Conservation (phyloP, 1,284 basidiomycete genomes). For the Moesziomyces parantarcticus region DNA sequence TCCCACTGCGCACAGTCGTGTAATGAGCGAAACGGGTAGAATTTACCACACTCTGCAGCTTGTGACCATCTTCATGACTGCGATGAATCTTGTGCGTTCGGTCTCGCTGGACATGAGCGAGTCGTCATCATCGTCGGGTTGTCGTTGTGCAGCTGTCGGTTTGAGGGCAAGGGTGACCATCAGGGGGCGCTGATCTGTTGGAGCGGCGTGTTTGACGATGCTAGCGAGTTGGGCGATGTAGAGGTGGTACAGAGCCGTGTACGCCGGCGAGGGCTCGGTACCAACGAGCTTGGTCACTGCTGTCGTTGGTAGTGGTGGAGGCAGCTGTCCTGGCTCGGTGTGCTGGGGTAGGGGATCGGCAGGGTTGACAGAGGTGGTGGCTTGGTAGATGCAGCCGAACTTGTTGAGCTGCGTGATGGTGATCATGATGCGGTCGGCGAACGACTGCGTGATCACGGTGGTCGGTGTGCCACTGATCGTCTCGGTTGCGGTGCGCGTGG, state of each 20-base stretch:
- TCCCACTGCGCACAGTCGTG: not conserved
- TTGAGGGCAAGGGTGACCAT: slow-evolving; percentile 45
- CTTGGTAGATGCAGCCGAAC: slow-evolving; percentile 50
- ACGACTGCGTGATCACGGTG: slow-evolving; percentile 42
- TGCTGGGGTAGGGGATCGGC: not conserved
- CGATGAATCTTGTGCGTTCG: slow-evolving; percentile 76
- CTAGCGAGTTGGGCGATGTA: slow-evolving; percentile 88
- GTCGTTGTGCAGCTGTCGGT: not conserved
- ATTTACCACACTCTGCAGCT: slow-evolving; percentile 64
- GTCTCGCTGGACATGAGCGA: slow-evolving; percentile 70
- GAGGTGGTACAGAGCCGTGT: slow-evolving; percentile 79
- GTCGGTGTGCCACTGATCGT: slow-evolving; percentile 22
- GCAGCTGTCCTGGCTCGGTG: slow-evolving; percentile 2
- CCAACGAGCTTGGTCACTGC: slow-evolving; percentile 82
- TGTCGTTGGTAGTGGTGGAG: slow-evolving; percentile 78
- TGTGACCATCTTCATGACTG: slow-evolving; percentile 76
- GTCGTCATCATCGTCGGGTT: slow-evolving; percentile 66
- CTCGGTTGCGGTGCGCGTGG: slow-evolving; percentile 8
- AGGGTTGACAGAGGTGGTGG: slow-evolving; percentile 10
- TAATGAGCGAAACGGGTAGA: too few species aligned
- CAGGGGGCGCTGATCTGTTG: slow-evolving; percentile 25
- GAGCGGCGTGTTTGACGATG: slow-evolving; percentile 75
- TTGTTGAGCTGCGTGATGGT: slow-evolving; percentile 52
- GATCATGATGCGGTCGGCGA: slow-evolving; percentile 51
- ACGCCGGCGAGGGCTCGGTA: slow-evolving; percentile 72